Base-by-base conservation (phyloP, 768 basidiomycete genomes). In the Phallus indusiatus region DNA sequence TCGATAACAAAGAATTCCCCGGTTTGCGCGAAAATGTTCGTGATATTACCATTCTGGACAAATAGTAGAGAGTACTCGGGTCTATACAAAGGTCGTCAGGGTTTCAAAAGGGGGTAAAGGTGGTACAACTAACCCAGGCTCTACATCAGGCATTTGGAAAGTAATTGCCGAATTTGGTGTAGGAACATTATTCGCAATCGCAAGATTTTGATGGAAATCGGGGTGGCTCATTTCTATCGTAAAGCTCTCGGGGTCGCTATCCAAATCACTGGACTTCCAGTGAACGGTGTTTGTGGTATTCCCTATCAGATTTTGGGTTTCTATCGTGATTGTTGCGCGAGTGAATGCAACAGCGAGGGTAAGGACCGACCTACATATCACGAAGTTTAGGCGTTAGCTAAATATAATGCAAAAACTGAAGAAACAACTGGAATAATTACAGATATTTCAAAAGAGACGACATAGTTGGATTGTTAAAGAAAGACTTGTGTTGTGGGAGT, bases 131-230 rank as follows among this genome's bases (percentile, higher is more conserved):
- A 16, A 53, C 57, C 22, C 33, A 34, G 57, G 48, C 10, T 17
- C 5, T 2, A 59, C 49, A 18, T n/a, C 49, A 20, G 57, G 57
- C 24, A 52, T 8, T 35, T 17, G 2, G 50, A 59, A 59, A 12
- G 49, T 33, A 14, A 37, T 12, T 22, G 18, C 21, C 16, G 33
- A 24, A 2, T 34, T 8, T 11, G 49, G 21, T 20, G 57, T 59
- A 48, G 34, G 49, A 36, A 59, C 35, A 37, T 50, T 59, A 48
- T 59, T 59, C 16, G 49, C 57, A 51, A 59, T 12, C 20, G 57
- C 57, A 33, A 59, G 52, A 14, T 51, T 47, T 1, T n/a, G 7
- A 47, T 51, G 33, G 33, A 59, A 59, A 1, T 17, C 5, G 2
- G n/a, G 28, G 22, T 59, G 50, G 16, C 22, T 59, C 24, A 59